Conservation (phyloP, 2,329 filamentous ascomycete species). For the Pseudopithomyces maydicus region DNA sequence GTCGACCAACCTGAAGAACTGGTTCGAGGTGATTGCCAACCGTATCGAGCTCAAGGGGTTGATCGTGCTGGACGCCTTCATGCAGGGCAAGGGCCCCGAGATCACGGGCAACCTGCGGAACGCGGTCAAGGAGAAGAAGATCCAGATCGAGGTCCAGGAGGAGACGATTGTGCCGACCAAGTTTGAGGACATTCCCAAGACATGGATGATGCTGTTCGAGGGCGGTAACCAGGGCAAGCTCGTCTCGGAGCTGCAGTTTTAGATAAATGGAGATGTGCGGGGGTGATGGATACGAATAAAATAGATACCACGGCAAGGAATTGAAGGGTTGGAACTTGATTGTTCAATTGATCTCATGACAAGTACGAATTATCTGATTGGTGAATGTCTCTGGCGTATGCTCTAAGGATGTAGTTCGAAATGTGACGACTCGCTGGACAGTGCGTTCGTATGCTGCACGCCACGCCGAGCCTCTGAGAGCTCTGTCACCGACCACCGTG, state of each 20-base stretch:
- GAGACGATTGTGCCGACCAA: constrained; percentile 54
- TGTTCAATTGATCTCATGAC: too few species aligned
- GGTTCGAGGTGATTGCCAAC: constrained; percentile 51
- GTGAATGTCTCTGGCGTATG: too few species aligned
- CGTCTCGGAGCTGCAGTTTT: constrained; percentile 43
- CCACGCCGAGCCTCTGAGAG: constrained; percentile 2
- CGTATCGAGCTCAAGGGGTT: constrained; percentile 51
- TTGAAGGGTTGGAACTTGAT: too few species aligned
- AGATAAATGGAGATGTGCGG: background rate
- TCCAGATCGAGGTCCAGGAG: constrained; percentile 50
- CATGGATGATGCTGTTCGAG: constrained; percentile 55
- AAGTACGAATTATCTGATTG: too few species aligned
- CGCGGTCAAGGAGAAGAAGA: constrained; percentile 51
- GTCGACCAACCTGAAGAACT: constrained; percentile 46
- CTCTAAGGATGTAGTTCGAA: too few species aligned
- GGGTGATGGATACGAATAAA: background rate
- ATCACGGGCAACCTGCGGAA: constrained; percentile 29
- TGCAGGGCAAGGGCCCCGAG: constrained; percentile 31
- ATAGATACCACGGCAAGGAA: background rate
- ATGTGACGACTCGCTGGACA: background rate
- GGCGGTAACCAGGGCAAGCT: constrained; percentile 56
- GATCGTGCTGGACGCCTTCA: constrained; percentile 49
- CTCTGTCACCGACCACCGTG: too few species aligned
- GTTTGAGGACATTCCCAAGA: constrained; percentile 57
- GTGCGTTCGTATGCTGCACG: background rate